A percentile compares a stretch with the other conserved stretches of the same genome.
Conservation (phyloP, 768 basidiomycete species). For the Auriscalpium vulgare region DNA sequence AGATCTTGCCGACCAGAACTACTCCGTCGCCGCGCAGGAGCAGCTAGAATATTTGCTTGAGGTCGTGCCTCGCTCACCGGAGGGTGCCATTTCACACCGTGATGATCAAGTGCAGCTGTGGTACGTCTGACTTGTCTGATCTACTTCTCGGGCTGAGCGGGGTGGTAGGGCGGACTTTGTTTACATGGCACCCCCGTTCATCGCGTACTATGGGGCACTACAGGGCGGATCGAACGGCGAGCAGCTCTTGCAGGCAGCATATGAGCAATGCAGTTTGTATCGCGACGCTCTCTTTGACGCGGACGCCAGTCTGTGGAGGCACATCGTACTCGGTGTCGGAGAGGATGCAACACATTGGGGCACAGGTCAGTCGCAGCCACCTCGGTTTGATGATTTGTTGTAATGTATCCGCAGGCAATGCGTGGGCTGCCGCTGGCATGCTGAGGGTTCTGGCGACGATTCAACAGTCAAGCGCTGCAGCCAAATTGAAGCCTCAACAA, state of each 20-base stretch:
- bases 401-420: constrained; percentile 36
- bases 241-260: constrained; percentile 38
- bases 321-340: constrained; percentile 39
- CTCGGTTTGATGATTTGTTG: background rate
- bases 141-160: background rate
- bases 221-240: constrained; percentile 27
- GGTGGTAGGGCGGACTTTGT: constrained; percentile 44
- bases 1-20: constrained; percentile 26
- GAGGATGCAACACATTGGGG: constrained; percentile 48
- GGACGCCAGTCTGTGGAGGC: constrained; percentile 45
- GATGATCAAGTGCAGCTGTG: constrained; percentile 45
- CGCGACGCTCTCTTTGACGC: constrained; percentile 40
- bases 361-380: constrained; percentile 31
- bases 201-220: constrained; percentile 56
- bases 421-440: constrained; percentile 67
- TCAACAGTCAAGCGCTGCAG: constrained; percentile 33
- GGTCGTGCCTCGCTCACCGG: constrained; percentile 32
- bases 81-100: constrained; percentile 57
- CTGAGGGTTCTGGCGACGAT: constrained; percentile 51
- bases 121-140: constrained; percentile 20
- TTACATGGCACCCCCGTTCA: constrained; percentile 59
- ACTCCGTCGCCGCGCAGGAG: constrained; percentile 32
- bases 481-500: constrained; percentile 31
- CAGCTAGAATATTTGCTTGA: constrained; percentile 44
- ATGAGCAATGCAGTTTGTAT: constrained; percentile 50